Base-by-base conservation (phyloP, 192 early-diverging fungal genomes). In the Backusella tuberculispora region DNA sequence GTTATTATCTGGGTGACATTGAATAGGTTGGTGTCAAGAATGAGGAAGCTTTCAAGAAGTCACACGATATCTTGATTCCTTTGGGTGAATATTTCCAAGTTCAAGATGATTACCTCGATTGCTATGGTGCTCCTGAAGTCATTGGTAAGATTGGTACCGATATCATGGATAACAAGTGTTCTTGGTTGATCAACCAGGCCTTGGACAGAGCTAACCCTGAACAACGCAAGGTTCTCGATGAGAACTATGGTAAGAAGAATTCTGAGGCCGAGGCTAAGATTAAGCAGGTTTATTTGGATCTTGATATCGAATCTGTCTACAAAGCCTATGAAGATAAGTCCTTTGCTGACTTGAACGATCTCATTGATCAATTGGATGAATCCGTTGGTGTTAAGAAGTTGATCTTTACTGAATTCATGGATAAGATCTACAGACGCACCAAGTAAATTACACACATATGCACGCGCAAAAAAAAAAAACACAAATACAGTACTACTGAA, bases 61-160 rank as follows among this genome's bases (percentile, higher is more conserved):
- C 97, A 26, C 85, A 90, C 78, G 86, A 85, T 47, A 93, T 99
- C 40, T 87, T 99, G 48, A 86, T 99, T 60, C 97, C 98, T 9
- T 84, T 99, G 40, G 98, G 98, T 43, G 94, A 96, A 84, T 99
- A 99, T 83, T 99, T 99, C 90, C 98, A 99, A 86, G 87, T 97
- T 69, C 98, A 99, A 80, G 98, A 99, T 81, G 98, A 99, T 80
- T 99, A 94, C 79, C 81, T 99, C 80, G 98, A 99, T 86, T 98
- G 97, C 87, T 99, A 91, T 75, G 98, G 93, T 74, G 88, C 85
- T 42, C 95, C 96, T 6, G 89, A 87, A 65, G 85, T 94, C 45
- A 98, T 98, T 84, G 98, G 98, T 78, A 99, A 99, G 89, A 96
- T 99, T 83, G 98, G 98, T 53, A 99, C 98, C 37, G 98, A 99